A percentile compares a stretch with the other conserved stretches of the same genome.
phyloP scores from a whole-genome alignment of 1,284 basidiomycete species.

The Ceratobasidium sp. region DNA sequence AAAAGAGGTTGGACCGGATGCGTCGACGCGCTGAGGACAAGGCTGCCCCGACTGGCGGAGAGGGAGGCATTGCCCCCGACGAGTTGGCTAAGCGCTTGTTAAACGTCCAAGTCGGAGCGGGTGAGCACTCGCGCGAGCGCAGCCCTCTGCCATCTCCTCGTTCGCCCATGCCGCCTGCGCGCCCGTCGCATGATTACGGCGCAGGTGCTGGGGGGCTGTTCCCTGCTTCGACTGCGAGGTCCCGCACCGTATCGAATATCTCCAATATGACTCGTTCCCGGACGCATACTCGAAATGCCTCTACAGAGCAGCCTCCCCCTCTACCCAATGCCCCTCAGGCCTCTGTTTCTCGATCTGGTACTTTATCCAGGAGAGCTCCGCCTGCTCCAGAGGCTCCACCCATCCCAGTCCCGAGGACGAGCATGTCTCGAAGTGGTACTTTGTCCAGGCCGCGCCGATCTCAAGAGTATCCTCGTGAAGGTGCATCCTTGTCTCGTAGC shows the following conservation, averaged over 20 bases:
- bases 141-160: slow-evolving; percentile 31
- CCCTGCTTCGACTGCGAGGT: neutral
- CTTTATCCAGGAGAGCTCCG: slow-evolving; percentile 12
- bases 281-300: slow-evolving; percentile 32
- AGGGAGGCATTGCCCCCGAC: slow-evolving; percentile 42
- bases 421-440: slow-evolving; percentile 29
- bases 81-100: slow-evolving; percentile 44
- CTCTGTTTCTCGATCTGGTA: slow-evolving; percentile 27
- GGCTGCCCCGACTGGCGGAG: slow-evolving; percentile 12
- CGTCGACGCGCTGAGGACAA: slow-evolving; percentile 4
- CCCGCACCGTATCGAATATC: slow-evolving; percentile 36
- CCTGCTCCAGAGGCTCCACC: slow-evolving; percentile 20
- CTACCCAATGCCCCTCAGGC: neutral
- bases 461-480: slow-evolving; percentile 10
- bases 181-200: neutral
- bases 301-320: slow-evolving; percentile 17
- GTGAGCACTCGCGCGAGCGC: slow-evolving; percentile 5
- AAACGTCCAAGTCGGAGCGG: slow-evolving; percentile 27
- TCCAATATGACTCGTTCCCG: slow-evolving; percentile 24
- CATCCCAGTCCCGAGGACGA: neutral
- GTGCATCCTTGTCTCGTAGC: slow-evolving; percentile 6
- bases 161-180: neutral
- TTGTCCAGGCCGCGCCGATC: slow-evolving; percentile 14
- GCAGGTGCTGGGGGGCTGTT: neutral
- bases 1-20: slow-evolving; percentile 27